Evolutionary conservation across 2,329 filamentous ascomycete species (phyloP), one percentile per base, ranked within the genome.

Genomic region (Nothophoma quercina): DNA sequence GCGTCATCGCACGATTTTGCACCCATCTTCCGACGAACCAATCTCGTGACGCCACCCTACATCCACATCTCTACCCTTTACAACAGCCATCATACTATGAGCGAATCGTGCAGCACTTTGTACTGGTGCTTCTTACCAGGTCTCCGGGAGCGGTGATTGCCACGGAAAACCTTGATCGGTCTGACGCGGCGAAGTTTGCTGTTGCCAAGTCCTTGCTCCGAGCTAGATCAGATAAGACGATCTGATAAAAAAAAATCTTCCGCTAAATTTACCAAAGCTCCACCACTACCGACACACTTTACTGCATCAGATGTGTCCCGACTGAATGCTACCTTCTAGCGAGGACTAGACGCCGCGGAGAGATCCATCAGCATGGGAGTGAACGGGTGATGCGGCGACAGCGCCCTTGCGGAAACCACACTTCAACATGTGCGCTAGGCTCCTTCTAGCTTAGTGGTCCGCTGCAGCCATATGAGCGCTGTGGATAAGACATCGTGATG

Each of bases 151-250:
- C 22, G 10, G 22, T 39, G 5, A n/a, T 19, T 34, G 13, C 19
- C 18, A n/a, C 19, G 18, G 43, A 43, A 48, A 53, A 39, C 3
- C 22, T 30, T 39, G 38, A 48, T 53, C 50, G 50, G 50, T 44
- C 50, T 44, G 43, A 53, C 25, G 23, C n/a, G 13, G 16, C 33
- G 21, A 43, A 38, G 28, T 26, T 5, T 44, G 39, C 26, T 18
- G n/a, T 30, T 22, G 29, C 48, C 38, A 48, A 48, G 50, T 42
- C 28, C n/a, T 22, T 3, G 15, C 23, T n/a, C 23, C 6, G 19
- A 30, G 38, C 50, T 33, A 43, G 36, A 43, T 26, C 16, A 28
- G 50, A 53, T 53, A 39, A 53, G 50, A 53, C 47, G 43, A 48
- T 43, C 33, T 29, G 50, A 53, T 53, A 53, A 48, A 48, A 53